Percentiles rank a stretch among this genome's conserved stretches.
phyloP scores from a whole-genome alignment of 768 basidiomycete genomes.

The Myochromella boudieri region DNA sequence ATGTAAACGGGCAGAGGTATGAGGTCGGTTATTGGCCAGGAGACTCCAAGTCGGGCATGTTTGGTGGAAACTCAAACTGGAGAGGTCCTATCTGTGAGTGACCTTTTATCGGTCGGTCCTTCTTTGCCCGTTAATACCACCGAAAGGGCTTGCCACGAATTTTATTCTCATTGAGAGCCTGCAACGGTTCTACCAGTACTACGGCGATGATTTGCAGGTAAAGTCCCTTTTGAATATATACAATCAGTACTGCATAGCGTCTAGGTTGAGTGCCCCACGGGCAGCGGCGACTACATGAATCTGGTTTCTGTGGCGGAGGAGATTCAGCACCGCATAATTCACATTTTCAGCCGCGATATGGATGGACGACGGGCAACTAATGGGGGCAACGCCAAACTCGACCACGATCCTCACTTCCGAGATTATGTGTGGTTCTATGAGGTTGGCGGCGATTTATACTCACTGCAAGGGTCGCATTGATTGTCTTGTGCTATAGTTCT shows the following conservation, averaged over 20 bases:
- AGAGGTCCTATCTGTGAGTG: constrained; percentile 82
- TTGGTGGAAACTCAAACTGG: constrained; percentile 98
- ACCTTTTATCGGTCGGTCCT: not conserved
- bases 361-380: constrained; percentile 89
- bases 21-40: constrained; percentile 98
- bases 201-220: constrained; percentile 84
- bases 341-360: constrained; percentile 93
- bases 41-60: constrained; percentile 96
- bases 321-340: constrained; percentile 98
- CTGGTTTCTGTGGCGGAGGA: constrained; percentile 93
- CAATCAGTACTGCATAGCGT: not conserved
- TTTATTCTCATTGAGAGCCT: constrained; percentile 95
- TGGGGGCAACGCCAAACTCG: constrained; percentile 83
- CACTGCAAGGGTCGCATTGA: not conserved
- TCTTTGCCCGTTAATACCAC: not conserved
- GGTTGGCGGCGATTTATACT: constrained; percentile 37
- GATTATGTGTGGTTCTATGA: constrained; percentile 98
- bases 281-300: constrained; percentile 97
- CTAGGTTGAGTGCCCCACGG: constrained; percentile 92
- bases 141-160: constrained; percentile 89
- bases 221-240: not conserved
- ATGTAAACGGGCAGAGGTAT: constrained; percentile 89
- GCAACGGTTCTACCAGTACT: constrained; percentile 97
- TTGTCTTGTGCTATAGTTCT: constrained; percentile 56
- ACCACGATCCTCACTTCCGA: constrained; percentile 92